Conservation (phyloP, 805 yeast genomes). For the Hanseniaspora taiwanica region DNA sequence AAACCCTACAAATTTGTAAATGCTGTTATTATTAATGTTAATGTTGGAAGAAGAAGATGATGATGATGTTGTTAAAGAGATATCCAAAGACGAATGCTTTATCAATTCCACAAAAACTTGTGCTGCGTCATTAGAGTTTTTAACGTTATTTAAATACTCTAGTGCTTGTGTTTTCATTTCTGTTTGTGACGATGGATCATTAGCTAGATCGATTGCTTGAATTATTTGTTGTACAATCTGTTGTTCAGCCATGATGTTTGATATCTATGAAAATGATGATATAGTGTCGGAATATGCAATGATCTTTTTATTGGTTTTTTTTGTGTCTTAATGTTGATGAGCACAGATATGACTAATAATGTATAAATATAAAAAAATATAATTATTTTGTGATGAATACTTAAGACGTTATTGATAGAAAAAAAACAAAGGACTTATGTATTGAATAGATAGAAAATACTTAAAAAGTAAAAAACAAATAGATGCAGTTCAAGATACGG, state of each 20-base stretch:
- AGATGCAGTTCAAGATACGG: not conserved
- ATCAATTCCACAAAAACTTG: slow-evolving; percentile 12
- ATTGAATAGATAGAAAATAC: not conserved
- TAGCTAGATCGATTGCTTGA: slow-evolving; percentile 79
- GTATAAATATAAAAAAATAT: too few species aligned
- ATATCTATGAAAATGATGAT: too few species aligned
- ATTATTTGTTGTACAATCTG: slow-evolving; percentile 41
- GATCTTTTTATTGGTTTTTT: too few species aligned
- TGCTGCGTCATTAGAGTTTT: slow-evolving; percentile 15
- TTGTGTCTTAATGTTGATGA: too few species aligned
- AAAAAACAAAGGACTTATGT: not conserved
- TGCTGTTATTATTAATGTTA: slow-evolving; percentile 12
- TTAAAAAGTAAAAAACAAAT: not conserved
- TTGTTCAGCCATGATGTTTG: slow-evolving; percentile 2
- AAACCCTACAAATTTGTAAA: slow-evolving; percentile 21
- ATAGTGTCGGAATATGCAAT: too few species aligned
- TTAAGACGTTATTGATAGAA: not conserved
- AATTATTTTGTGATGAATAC: not conserved
- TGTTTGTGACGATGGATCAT: slow-evolving; percentile 50
- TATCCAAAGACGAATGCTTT: not conserved
- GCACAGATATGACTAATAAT: too few species aligned
- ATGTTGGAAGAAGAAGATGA: slow-evolving; percentile 6
- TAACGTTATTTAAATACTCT: slow-evolving; percentile 19
- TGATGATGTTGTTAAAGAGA: not conserved
- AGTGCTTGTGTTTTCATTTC: slow-evolving; percentile 44